Evolutionary conservation across 1,284 basidiomycete species (phyloP), one percentile per base, ranked within the genome.

Genomic region (Porphyrellus sp.): DNA sequence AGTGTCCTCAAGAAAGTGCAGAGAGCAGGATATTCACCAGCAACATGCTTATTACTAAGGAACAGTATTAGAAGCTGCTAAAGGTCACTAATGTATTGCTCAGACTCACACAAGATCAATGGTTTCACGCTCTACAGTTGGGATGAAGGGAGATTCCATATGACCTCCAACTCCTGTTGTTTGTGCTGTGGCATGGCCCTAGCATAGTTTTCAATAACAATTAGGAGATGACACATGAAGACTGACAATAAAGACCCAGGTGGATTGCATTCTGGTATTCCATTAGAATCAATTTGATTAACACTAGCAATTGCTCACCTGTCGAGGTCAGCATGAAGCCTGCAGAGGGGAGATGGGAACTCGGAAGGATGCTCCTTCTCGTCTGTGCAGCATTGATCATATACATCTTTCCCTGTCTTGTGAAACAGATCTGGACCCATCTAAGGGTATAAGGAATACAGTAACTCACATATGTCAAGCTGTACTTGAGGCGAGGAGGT

Each of bases 141-240:
- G 51, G 15, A 52, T 52, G 16, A 52, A 52, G 18, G 12, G 25
- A 18, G 48, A 53, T n/a, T 41, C 51, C 47, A 53, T 51, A 6
- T 51, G 51, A 12, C 51, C 41, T 2, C 48, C 51, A 13, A 51
- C 24, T 1, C 51, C 47, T 16, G 51, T 44, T 3, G 48, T 52
- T 49, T 53, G 47, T 5, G n/a, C 18, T 5, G 51, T 53, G 9
- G 51, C 47, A 18, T 53, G 51, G 8, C 51, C 51, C 51, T 53
- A 15, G 8, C 5, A 39, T 7, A 27, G 20, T 18, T 1, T 18
- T 51, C 8, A 39, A n/a, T 20, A 20, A 15, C 24, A 15, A 23
- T 4, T 11, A 8, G 11, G 20, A 33, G 12, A 8, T 1, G 3
- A 33, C 9, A 3, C 13, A 12, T 11, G 8, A 28, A 27, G 21